Evolutionary conservation across 768 basidiomycete species (phyloP).

Genomic region (Podaxis sp.): DNA sequence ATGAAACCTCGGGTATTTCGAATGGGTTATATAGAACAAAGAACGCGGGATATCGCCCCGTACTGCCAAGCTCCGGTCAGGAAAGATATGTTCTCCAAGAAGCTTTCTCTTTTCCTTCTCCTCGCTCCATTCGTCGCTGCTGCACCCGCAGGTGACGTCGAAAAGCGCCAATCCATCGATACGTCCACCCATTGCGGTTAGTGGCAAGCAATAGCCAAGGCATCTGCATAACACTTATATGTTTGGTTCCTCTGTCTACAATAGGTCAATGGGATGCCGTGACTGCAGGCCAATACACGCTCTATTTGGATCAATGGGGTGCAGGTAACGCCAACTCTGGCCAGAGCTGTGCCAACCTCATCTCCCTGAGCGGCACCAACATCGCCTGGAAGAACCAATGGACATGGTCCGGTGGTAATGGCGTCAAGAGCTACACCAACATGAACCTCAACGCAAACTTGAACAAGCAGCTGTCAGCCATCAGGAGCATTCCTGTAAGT

Average conservation of each 20-base stretch:
- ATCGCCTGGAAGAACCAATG: constrained; percentile 54
- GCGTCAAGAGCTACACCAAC: constrained; percentile 65
- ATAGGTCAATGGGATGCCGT: constrained; percentile 55
- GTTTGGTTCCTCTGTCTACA: neutral
- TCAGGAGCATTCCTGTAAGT: constrained; percentile 56
- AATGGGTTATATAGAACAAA: neutral
- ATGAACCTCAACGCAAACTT: constrained; percentile 49
- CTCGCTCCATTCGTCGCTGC: constrained; percentile 30
- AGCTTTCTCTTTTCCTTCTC: constrained; percentile 28
- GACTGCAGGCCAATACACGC: constrained; percentile 42
- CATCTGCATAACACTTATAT: neutral
- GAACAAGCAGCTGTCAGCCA: constrained; percentile 53
- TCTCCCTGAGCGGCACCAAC: constrained; percentile 38
- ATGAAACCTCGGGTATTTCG: constrained; percentile 11
- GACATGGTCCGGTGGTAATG: constrained; percentile 50
- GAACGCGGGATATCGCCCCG: neutral
- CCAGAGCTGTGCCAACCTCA: constrained; percentile 49
- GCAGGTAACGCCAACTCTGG: constrained; percentile 42
- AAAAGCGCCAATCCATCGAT: constrained; percentile 32
- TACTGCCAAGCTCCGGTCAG: neutral
- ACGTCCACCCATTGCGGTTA: constrained; percentile 39
- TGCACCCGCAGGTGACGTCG: constrained; percentile 29
- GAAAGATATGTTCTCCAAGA: constrained; percentile 23
- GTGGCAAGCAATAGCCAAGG: neutral
- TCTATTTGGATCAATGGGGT: constrained; percentile 53